phyloP scores from a whole-genome alignment of 306 rosid genomes.

The Sicyos edulis region DNA sequence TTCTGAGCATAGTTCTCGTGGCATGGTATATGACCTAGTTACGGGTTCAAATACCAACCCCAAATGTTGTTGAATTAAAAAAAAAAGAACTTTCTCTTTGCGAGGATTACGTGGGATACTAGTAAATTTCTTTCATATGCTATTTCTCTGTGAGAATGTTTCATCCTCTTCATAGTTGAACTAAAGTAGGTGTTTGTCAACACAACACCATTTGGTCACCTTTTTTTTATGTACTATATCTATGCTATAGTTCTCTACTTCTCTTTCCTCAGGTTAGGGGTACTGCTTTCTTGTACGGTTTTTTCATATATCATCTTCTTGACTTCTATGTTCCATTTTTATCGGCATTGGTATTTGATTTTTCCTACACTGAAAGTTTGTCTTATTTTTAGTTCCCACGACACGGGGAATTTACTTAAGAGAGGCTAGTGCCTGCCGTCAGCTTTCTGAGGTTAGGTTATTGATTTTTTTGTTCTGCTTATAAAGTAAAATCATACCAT shows the following conservation, averaged over 20 bases:
- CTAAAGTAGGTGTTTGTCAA: neutral
- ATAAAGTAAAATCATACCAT: neutral
- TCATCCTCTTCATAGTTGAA: neutral
- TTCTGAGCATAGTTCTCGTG: no score
- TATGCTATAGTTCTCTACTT: neutral
- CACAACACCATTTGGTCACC: neutral
- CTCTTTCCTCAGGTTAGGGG: neutral
- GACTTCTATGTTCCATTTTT: neutral
- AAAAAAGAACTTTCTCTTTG: neutral
- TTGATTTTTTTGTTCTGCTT: constrained; percentile 26
- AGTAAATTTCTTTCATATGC: neutral
- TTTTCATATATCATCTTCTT: neutral
- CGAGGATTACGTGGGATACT: neutral
- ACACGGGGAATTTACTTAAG: constrained; percentile 89
- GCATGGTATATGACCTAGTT: no score
- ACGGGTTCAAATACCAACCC: no score
- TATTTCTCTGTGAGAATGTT: neutral
- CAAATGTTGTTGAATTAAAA: no score
- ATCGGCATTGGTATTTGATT: neutral
- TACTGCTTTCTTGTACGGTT: neutral
- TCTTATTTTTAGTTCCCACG: constrained; percentile 51
- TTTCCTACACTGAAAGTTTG: neutral
- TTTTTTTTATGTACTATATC: neutral
- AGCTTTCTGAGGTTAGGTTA: constrained; percentile 69
- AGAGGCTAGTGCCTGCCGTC: constrained; percentile 71